Evolutionary conservation across 306 rosid genomes (phyloP).

Genomic region (Quercus wislizeni): DNA sequence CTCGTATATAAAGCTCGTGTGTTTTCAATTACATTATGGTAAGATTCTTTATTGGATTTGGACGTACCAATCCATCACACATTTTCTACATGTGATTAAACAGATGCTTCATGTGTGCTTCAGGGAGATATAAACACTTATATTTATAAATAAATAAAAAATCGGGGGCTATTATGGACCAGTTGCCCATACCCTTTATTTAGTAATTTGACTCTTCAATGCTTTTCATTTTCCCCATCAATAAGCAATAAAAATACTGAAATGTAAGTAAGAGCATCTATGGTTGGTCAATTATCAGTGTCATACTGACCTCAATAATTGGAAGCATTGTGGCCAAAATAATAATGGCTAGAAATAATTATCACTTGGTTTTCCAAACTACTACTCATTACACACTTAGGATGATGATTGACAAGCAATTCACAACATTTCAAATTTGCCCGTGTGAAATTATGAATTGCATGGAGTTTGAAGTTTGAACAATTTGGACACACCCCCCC

Average conservation of each 20-base stretch:
- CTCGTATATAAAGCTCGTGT: neutral
- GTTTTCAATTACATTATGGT: neutral
- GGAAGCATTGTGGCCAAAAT: neutral
- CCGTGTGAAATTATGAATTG: no score
- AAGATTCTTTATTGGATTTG: neutral
- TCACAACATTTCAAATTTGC: neutral
- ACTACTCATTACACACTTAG: neutral
- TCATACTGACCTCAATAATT: constrained; percentile 2
- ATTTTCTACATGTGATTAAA: neutral
- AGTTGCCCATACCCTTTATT: neutral
- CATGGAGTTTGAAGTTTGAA: no score
- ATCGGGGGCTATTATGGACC: neutral
- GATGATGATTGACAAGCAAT: neutral
- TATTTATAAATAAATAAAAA: no score
- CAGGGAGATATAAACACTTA: neutral
- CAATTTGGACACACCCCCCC: no score
- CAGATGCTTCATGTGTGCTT: neutral
- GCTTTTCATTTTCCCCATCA: neutral
- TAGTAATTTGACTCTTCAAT: neutral
- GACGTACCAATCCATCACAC: neutral
- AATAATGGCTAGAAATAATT: neutral
- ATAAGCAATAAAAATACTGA: neutral
- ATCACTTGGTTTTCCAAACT: neutral
- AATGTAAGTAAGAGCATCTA: neutral
- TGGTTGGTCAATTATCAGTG: neutral